Conservation (phyloP, 2,329 filamentous ascomycete species). For the Pestalotiopsis sp. region DNA sequence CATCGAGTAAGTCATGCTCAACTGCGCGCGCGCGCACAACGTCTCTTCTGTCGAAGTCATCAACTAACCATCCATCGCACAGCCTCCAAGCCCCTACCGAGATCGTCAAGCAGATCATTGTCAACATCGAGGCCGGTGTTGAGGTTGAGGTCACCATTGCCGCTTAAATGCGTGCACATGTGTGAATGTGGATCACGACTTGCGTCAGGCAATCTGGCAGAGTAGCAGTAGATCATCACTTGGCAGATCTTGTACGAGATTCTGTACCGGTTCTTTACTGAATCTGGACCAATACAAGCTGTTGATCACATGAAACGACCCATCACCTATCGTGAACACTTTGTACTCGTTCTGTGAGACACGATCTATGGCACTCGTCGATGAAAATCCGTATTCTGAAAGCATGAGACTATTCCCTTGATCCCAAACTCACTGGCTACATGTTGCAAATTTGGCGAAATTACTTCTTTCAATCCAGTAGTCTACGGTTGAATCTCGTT, state of each 20-base stretch:
- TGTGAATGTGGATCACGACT: background rate
- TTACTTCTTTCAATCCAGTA: background rate
- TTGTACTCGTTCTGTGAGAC: no score
- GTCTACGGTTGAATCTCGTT: background rate
- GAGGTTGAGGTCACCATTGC: conserved; percentile 93
- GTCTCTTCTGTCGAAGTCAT: background rate
- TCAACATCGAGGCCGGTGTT: conserved; percentile 93
- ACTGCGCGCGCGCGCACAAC: no score
- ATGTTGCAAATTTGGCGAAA: background rate
- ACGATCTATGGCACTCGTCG: no score
- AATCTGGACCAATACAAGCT: background rate
- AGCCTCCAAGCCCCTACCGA: conserved; percentile 96
- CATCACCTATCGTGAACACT: background rate
- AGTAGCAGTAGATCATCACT: background rate
- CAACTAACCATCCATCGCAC: conserved; percentile 9
- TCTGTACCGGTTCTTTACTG: background rate
- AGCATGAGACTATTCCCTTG: no score
- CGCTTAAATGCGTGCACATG: conserved; percentile 57
- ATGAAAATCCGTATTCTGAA: no score
- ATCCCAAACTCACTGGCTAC: no score
- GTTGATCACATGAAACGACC: background rate
- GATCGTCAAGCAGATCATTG: conserved; percentile 95
- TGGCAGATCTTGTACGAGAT: background rate
- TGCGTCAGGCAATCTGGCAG: background rate
- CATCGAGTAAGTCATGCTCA: conserved; percentile 70